Evolutionary conservation across 345 rosid species (phyloP), one percentile per base, ranked within the genome.

Genomic region (Lagerstroemia speciosa): DNA sequence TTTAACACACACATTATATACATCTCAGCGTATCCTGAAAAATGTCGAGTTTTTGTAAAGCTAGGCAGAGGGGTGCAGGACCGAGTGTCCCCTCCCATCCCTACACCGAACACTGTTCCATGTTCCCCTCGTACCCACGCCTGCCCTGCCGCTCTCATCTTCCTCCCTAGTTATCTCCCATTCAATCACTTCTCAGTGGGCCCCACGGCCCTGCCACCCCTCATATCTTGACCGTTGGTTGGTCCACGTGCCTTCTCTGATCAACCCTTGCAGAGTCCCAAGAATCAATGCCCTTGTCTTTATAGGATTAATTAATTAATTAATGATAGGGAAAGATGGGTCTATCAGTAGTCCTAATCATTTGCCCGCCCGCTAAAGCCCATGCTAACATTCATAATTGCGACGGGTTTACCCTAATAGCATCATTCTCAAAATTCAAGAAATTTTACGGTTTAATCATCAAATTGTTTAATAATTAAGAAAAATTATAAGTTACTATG

Each of bases 1-100:
- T n/a, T n/a, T n/a, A n/a, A n/a, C n/a, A n/a, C n/a, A n/a, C n/a
- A n/a, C n/a, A n/a, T n/a, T n/a, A n/a, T n/a, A n/a, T n/a, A n/a
- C n/a, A n/a, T n/a, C n/a, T n/a, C n/a, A n/a, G n/a, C n/a, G n/a
- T n/a, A n/a, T n/a, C n/a, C n/a, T n/a, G n/a, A n/a, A n/a, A n/a
- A n/a, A n/a, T n/a, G n/a, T n/a, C n/a, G n/a, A n/a, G n/a, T n/a
- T n/a, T n/a, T n/a, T n/a, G n/a, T n/a, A n/a, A 26, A 55, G 8
- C 24, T 19, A 8, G 46, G n/a, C 71, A 69, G 76, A 76, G 73
- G 71, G 63, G 55, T 66, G 73, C 76, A 74, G 82, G 76, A 73
- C 67, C 52, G n/a, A 66, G 67, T 88, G 94, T 88, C 83, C 73
- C 93, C 86, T 80, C 76, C 55, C 75, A 78, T 72, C 89, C 93